Percentiles rank a stretch among this genome's conserved stretches.
Evolutionary conservation across 495 filamentous ascomycete genomes (phyloP).

Genomic region (Tuber brumale): DNA sequence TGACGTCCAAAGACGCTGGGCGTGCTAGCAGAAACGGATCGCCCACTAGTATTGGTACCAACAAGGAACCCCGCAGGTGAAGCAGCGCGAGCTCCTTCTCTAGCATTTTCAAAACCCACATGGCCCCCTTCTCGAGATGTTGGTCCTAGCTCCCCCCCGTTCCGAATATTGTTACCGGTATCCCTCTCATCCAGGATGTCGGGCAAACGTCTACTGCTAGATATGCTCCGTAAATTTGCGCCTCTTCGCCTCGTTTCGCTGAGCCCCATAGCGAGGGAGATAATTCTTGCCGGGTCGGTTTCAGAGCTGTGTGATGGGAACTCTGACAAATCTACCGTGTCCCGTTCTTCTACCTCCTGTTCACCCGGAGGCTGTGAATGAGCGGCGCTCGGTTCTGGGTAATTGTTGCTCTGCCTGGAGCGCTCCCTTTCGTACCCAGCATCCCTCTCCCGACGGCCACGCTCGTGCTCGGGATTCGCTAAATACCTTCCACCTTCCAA

Average conservation of each 20-base stretch:
- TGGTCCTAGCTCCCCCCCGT: conserved; percentile 9
- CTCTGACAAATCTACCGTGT: conserved; percentile 13
- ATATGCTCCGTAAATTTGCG: conserved; percentile 20
- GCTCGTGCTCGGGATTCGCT: conserved; percentile 4
- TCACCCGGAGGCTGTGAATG: conserved; percentile 11
- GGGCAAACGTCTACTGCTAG: conserved; percentile 21
- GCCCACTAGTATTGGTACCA: conserved; percentile 16
- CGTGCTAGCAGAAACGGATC: conserved; percentile 17
- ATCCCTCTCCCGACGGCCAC: neutral
- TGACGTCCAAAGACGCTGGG: conserved; percentile 14
- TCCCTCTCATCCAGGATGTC: conserved; percentile 10
- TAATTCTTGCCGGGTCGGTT: conserved; percentile 26
- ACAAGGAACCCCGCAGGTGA: conserved; percentile 8
- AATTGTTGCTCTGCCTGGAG: neutral
- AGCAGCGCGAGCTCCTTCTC: neutral
- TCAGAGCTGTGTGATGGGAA: neutral
- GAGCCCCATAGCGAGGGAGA: conserved; percentile 30
- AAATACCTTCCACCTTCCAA: conserved; percentile 6
- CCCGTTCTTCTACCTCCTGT: conserved; percentile 14
- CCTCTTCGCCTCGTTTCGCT: conserved; percentile 18
- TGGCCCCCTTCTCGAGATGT: neutral
- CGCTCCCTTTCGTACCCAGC: neutral
- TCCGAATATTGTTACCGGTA: conserved; percentile 7
- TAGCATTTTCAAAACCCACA: neutral
- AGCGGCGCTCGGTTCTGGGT: conserved; percentile 6